These are phyloP conservation scores for Cladosporium sp. DNA, from an alignment of 2,329 filamentous ascomycete genomes.

Conservation along the genomic window DNA sequence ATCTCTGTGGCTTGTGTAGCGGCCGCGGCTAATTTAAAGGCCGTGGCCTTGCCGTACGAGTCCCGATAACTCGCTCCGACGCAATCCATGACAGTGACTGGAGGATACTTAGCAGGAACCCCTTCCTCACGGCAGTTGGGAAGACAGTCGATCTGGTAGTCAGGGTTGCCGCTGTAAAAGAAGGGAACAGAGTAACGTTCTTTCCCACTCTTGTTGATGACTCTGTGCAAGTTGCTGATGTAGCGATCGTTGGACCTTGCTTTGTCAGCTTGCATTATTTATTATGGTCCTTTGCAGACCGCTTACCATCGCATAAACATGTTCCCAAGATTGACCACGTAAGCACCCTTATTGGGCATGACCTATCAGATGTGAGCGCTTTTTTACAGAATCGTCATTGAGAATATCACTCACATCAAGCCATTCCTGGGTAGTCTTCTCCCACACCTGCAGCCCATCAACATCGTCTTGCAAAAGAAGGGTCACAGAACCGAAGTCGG, in stretches of 20 bases:
- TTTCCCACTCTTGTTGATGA: conserved; percentile 46
- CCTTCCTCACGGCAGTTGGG: conserved; percentile 9
- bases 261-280: neutral
- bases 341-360: conserved; percentile 19
- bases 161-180: conserved; percentile 51
- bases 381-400: neutral
- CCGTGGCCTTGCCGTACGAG: conserved; percentile 7
- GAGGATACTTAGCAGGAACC: conserved; percentile 4
- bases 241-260: conserved; percentile 46
- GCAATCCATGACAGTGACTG: conserved; percentile 9
- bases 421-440: conserved; percentile 26
- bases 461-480: conserved; percentile 35
- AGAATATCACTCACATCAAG: conserved; percentile 22
- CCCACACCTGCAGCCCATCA: conserved; percentile 32
- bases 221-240: conserved; percentile 49
- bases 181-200: conserved; percentile 54
- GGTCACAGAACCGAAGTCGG: conserved; percentile 18
- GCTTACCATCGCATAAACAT: conserved; percentile 10
- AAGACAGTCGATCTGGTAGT: conserved; percentile 24
- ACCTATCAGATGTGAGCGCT: neutral
- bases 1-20: neutral
- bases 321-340: conserved; percentile 19
- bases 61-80: conserved; percentile 4
- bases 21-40: conserved; percentile 3
- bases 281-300: neutral